phyloP scores from a whole-genome alignment of 257 asterid species.

The Salvia splendens region DNA sequence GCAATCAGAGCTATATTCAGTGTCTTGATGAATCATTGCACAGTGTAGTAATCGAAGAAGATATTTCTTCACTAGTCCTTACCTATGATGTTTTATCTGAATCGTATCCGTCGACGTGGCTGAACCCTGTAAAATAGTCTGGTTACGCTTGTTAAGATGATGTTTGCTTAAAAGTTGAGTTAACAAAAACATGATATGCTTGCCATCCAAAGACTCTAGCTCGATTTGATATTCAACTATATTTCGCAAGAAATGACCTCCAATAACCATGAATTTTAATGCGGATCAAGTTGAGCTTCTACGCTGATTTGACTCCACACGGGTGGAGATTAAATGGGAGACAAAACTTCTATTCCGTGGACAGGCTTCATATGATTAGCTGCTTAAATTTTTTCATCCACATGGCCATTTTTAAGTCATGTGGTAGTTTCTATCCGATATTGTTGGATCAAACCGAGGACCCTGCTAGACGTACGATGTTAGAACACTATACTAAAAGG shows the following conservation, averaged over 20 bases:
- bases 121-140: neutral
- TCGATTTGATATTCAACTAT: too few species aligned
- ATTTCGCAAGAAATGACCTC: too few species aligned
- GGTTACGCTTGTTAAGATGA: neutral
- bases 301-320: too few species aligned
- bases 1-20: neutral
- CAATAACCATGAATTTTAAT: slow-evolving; percentile 9
- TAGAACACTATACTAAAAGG: neutral
- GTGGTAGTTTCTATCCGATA: slow-evolving; percentile 4
- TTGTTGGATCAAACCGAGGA: neutral
- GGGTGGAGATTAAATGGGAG: too few species aligned
- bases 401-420: slow-evolving; percentile 7
- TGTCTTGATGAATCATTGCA: neutral
- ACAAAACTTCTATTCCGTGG: too few species aligned
- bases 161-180: neutral
- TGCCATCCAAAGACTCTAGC: neutral
- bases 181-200: neutral
- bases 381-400: slow-evolving; percentile 17
- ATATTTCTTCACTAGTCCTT: too few species aligned
- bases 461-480: neutral
- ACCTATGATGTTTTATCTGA: too few species aligned
- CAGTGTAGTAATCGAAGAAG: neutral
- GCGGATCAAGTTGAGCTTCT: too few species aligned
- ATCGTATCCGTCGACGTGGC: neutral
- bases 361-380: slow-evolving; percentile 20